Base-by-base conservation (phyloP, 805 yeast species). In the Naumovozyma baii region DNA sequence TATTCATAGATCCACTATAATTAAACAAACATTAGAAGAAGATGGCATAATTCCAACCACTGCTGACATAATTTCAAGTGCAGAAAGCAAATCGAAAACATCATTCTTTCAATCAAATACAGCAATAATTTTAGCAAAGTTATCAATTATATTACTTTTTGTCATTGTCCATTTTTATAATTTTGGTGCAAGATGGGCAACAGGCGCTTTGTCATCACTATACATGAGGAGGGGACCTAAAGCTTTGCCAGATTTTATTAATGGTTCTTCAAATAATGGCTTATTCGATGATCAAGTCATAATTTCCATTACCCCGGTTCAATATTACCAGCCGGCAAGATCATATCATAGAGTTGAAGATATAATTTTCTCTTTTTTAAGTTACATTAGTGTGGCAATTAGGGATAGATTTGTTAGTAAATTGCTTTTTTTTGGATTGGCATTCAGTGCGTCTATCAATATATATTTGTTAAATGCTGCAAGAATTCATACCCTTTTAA, bases 381-480 rank as follows among this genome's bases (percentile, higher is more conserved):
- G 73, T 31, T 68, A 68, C 37, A 60, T 87, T 45, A 78, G 85
- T 43, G 57, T 55, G 41, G 83, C 88, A 15, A 80, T 88, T 40
- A 75, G 82, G 51, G 96, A 88, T 60, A 82, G 80, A 39, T 66
- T 85, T 45, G 73, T 87, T 48, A 78, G 92, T 45, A 88, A 88
- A 58, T 74, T 79, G 46, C 68, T 87, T 38, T 73, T 88, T 34
- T 69, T 83, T 45, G 78, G 77, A 9, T 76, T 88, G 44, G 78
- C 82, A 18, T 65, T 84, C 47, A 83, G 94, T 48, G 73, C 85
- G 40, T 78, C 82, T 4, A 78, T 84, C 47, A 92, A 92, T 59
- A 77, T 83, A 37, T 90, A 88, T 61, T 70, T 92, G 49, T 72
- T 90, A 59, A 85, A 86, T 53, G 92, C 85, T 41, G 82, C 95